Evolutionary conservation across 768 basidiomycete species (phyloP), one percentile per base, ranked within the genome.

Genomic region (Sistotremastrum niveocremeum): DNA sequence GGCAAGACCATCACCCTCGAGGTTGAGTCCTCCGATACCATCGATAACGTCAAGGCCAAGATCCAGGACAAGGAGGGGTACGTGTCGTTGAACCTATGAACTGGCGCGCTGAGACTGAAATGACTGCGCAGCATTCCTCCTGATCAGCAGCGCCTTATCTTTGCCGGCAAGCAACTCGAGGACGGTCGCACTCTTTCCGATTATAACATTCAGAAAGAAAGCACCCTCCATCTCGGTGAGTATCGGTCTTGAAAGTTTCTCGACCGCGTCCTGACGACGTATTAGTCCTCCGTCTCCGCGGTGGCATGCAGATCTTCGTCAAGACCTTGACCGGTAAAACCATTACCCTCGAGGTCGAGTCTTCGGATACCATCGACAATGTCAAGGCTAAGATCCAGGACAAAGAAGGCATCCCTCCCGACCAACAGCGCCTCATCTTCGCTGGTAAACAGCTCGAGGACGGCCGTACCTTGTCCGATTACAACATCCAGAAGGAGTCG

Each of bases 181-280:
- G 91, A 95, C 57, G 91, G 91, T 3, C 81, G 90, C 42, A 94
- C 85, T 3, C 71, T 89, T 1, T 84, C 83, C 6, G 85, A 86
- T 54, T 88, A 89, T 61, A 88, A 90, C 61, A 91, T 94, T 54
- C 90, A 94, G 75, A 93, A 93, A 70, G 89, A 94, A 68, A 86
- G 82, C 0, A 93, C 89, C 36, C 81, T 94, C 45, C 90, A 93
- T 57, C 75, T 79, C 42, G 62, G 60, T 60, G 47, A 29, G 60
- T 48, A 7, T 44, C 40, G 46, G 42, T 55, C 57, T 50, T 20
- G 20, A 20, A 20, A 1, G 20, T 20, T 20, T 41, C 12, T 4
- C 33, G 31, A 7, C 9, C 42, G 28, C n/a, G 28, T 30, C 6
- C 30, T 4, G 7, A 39, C 34, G 4, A 4, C 9, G 37, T 34